phyloP scores from a whole-genome alignment of 2,329 filamentous ascomycete genomes.

The Paecilomyces fulvus region DNA sequence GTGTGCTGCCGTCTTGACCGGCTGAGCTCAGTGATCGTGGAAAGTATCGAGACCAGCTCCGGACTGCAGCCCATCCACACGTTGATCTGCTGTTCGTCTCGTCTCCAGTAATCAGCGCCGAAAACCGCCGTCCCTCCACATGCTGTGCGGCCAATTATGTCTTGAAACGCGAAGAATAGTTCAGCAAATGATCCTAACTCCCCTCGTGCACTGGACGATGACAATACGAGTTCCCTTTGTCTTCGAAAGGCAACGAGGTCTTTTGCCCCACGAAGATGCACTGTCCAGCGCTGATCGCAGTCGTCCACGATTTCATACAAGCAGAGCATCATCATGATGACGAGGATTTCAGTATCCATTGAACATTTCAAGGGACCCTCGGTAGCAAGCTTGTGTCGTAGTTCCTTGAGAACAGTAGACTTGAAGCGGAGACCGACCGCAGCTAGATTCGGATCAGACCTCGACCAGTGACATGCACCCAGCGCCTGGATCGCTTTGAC shows the following conservation, averaged over 20 bases:
- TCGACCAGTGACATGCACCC: conserved; percentile 30
- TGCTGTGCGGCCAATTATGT: conserved; percentile 44
- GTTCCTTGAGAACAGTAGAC: conserved; percentile 26
- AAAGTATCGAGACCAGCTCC: conserved; percentile 38
- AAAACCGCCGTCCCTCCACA: conserved; percentile 42
- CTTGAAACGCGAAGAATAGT: conserved; percentile 44
- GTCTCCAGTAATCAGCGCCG: conserved; percentile 40
- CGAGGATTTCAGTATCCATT: conserved; percentile 26
- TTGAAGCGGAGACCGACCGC: conserved; percentile 29
- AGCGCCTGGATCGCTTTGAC: conserved; percentile 32
- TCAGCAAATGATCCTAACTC: conserved; percentile 33
- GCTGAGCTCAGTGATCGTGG: conserved; percentile 41
- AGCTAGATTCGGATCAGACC: conserved; percentile 20
- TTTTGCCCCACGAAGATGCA: conserved; percentile 41
- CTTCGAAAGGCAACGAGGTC: conserved; percentile 37
- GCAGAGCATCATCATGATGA: conserved; percentile 41
- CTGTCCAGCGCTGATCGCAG: conserved; percentile 39
- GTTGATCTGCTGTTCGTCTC: conserved; percentile 30
- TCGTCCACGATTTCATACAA: conserved; percentile 39
- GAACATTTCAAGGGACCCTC: conserved; percentile 20
- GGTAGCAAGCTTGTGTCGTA: conserved; percentile 24
- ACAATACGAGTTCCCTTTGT: conserved; percentile 7
- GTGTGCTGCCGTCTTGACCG: conserved; percentile 21
- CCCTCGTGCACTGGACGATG: conserved; percentile 4
- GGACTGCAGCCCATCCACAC: conserved; percentile 44